These are phyloP conservation scores for Boletus subcaerulescens DNA, from an alignment of 768 basidiomycete species.

Conservation along the genomic window DNA sequence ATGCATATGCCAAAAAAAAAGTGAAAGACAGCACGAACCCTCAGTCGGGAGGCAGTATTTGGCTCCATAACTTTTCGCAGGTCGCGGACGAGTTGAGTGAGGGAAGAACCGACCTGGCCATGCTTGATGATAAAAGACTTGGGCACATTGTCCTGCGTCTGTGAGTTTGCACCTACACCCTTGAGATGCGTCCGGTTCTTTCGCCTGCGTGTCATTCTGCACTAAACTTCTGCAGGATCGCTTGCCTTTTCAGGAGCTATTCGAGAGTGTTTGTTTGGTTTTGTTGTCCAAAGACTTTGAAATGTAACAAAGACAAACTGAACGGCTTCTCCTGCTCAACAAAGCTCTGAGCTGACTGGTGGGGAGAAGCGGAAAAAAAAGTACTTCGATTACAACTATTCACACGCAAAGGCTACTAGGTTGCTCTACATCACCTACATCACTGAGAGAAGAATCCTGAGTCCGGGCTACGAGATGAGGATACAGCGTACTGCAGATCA, in stretches of 20 bases:
- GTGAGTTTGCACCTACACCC: conserved; percentile 38
- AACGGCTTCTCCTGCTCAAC: too few relatives aligned
- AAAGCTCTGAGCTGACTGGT: too few relatives aligned
- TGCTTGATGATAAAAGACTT: conserved; percentile 98
- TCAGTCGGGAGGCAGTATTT: conserved; percentile 91
- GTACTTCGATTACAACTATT: conserved; percentile 8
- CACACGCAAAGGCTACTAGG: conserved; percentile 2
- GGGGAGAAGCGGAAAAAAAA: not conserved
- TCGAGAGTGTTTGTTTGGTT: conserved; percentile 20
- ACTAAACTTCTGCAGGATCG: conserved; percentile 4
- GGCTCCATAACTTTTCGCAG: conserved; percentile 97
- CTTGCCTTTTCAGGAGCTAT: conserved; percentile 22
- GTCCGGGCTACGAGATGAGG: conserved; percentile 8
- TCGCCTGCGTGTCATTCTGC: conserved; percentile 64
- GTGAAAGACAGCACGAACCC: conserved; percentile 43
- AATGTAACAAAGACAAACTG: not conserved
- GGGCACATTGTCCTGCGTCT: conserved; percentile 47
- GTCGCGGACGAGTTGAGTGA: conserved; percentile 88
- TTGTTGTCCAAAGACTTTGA: conserved; percentile 16
- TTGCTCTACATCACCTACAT: conserved; percentile 16
- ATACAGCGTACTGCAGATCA: conserved; percentile 31
- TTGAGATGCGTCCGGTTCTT: conserved; percentile 85
- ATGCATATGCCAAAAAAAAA: not conserved
- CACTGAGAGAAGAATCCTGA: conserved; percentile 2
- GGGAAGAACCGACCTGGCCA: conserved; percentile 85